Conservation (phyloP, 1,139 yeast species). For the Eremothecium sinecaudum region DNA sequence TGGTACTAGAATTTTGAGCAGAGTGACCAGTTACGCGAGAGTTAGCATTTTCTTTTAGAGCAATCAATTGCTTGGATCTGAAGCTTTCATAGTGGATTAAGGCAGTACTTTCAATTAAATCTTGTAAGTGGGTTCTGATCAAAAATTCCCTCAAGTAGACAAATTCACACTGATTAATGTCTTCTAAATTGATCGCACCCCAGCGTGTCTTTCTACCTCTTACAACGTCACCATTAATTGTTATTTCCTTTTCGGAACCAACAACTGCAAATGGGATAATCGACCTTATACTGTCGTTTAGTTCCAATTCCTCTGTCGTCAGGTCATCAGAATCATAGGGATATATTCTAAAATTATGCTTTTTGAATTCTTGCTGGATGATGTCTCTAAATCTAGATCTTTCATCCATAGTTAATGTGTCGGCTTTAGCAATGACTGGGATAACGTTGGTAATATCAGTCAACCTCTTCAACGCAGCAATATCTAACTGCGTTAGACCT, state of each 20-base stretch:
- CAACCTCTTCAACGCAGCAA: conserved; percentile 73
- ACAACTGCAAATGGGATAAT: conserved; percentile 89
- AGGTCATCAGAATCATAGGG: conserved; percentile 76
- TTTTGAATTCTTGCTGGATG: conserved; percentile 67
- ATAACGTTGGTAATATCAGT: conserved; percentile 89
- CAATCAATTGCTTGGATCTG: conserved; percentile 87
- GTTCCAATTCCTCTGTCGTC: conserved; percentile 70
- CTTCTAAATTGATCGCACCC: conserved; percentile 89
- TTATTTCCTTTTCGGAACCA: conserved; percentile 77
- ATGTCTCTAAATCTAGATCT: conserved; percentile 65
- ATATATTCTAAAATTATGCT: conserved; percentile 68
- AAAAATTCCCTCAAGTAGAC: conserved; percentile 86
- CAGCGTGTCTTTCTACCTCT: conserved; percentile 90
- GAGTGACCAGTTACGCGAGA: conserved; percentile 19
- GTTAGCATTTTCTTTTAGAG: conserved; percentile 77
- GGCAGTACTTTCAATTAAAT: conserved; percentile 87
- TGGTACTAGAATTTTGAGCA: conserved; percentile 8
- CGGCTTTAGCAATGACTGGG: conserved; percentile 91
- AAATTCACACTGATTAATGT: conserved; percentile 91
- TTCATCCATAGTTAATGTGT: conserved; percentile 79
- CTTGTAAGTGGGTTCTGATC: conserved; percentile 92
- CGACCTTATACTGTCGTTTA: conserved; percentile 67
- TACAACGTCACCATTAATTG: conserved; percentile 64
- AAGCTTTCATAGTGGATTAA: conserved; percentile 84
- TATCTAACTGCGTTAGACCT: conserved; percentile 73